Evolutionary conservation across 345 rosid genomes (phyloP), one percentile per base, ranked within the genome.

Genomic region (Linum trigynum): DNA sequence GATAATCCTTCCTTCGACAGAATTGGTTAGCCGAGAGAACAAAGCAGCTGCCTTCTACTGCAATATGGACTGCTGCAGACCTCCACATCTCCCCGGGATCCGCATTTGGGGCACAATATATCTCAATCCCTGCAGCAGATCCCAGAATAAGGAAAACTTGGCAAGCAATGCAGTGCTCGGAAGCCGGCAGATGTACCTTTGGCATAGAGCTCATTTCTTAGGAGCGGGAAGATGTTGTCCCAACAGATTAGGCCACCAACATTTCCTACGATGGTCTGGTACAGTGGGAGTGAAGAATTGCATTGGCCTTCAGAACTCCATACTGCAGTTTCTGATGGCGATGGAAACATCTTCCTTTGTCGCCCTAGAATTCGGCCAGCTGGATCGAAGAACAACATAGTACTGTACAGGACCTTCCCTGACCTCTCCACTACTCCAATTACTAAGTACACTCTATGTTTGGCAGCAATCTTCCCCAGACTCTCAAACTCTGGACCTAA

Each of bases 21-120:
- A 65, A 69, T 41, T 74, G 77, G 56, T 69, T 74, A 2, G 77
- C 73, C 5, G 70, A 69, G 42, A 69, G 73, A 39, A 74, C 73
- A 65, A 74, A 74, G 69, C 77, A 74, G 35, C 73, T 39, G 32
- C 77, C 73, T 69, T 74, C 73, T 2, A 74, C 3, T 0, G 77
- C 70, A 60, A 74, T 62, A 50, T 69, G 73, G n/a, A 59, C 43
- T 70, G 65, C 50, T 0, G 77, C 42, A 1, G 70, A 62, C 60
- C 65, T 56, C 73, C 77, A 69, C 32, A 40, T 10, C 43, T 65
- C 73, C 7, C 64, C 35, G 4, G 62, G 32, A 65, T 74, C 73
- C 38, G 70, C 57, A 5, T 70, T 69, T 16, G 73, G 73, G 15
- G 73, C 64, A 66, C 73, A 74, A 65, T 69, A 74, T 69, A 69